Evolutionary conservation across 352 stramenopile species (phyloP).

Genomic region (Stephanocyclus meneghinianus): DNA sequence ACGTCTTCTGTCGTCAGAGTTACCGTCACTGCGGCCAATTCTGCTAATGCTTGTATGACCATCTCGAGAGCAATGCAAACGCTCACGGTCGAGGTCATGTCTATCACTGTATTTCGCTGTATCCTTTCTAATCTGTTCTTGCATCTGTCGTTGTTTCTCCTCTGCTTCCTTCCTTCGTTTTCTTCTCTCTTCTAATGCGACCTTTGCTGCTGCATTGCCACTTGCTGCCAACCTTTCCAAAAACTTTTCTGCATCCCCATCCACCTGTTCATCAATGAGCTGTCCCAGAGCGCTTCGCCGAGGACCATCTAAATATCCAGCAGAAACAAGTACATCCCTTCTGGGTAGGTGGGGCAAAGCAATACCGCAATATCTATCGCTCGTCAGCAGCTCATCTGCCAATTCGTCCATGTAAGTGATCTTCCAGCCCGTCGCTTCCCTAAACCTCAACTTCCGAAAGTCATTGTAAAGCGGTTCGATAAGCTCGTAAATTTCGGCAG

Average conservation of each 20-base stretch:
- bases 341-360: slow-evolving; percentile 90
- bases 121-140: slow-evolving; percentile 22
- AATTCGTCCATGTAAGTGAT: slow-evolving; percentile 95
- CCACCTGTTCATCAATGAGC: slow-evolving; percentile 45
- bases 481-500: slow-evolving; percentile 86
- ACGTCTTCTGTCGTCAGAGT: background rate
- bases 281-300: slow-evolving; percentile 30
- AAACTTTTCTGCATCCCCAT: slow-evolving; percentile 34
- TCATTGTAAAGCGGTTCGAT: slow-evolving; percentile 95
- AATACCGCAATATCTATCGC: slow-evolving; percentile 92
- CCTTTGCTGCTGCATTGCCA: slow-evolving; percentile 41
- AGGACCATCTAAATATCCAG: slow-evolving; percentile 69
- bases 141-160: slow-evolving; percentile 36
- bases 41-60: background rate
- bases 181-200: slow-evolving; percentile 50
- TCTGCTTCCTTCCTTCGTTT: slow-evolving; percentile 39
- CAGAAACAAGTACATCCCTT: slow-evolving; percentile 68
- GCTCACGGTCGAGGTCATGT: slow-evolving; percentile 12
- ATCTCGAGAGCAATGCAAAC: slow-evolving; percentile 1
- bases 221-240: slow-evolving; percentile 43
- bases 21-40: slow-evolving; percentile 3
- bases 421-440: slow-evolving; percentile 79
- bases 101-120: slow-evolving; percentile 12
- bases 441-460: slow-evolving; percentile 87
- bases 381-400: slow-evolving; percentile 89